phyloP scores from a whole-genome alignment of 2,329 filamentous ascomycete genomes.

The Apiospora saccharicola region DNA sequence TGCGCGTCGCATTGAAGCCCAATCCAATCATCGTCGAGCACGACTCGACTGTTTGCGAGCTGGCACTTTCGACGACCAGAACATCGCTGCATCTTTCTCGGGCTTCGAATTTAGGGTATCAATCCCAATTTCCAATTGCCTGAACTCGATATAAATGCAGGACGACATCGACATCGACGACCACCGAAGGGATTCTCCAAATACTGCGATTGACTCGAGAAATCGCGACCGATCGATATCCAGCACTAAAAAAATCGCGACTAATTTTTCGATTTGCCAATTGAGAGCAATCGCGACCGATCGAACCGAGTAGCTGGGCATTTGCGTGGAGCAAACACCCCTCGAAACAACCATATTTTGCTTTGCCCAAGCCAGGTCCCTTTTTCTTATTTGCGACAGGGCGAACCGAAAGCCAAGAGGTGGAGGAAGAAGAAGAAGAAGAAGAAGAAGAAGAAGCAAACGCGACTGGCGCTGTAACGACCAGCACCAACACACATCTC shows the following conservation, averaged over 20 bases:
- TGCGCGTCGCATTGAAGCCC: conserved; percentile 22
- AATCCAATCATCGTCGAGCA: conserved; percentile 23
- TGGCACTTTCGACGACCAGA: neutral
- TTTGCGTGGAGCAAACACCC: too few relatives aligned
- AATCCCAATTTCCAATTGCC: neutral
- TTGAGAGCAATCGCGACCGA: neutral
- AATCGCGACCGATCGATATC: neutral
- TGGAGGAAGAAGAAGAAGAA: neutral
- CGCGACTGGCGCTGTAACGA: neutral
- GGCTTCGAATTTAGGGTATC: neutral
- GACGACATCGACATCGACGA: neutral
- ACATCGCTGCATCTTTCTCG: neutral
- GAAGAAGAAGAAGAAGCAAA: neutral
- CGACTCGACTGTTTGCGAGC: neutral
- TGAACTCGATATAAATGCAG: conserved; percentile 1
- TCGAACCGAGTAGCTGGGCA: neutral
- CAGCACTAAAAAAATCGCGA: neutral
- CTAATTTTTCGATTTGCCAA: neutral
- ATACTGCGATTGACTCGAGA: neutral
- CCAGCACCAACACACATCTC: neutral
- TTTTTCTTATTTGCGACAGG: neutral
- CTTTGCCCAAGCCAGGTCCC: neutral
- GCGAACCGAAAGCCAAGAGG: neutral
- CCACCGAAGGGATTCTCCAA: neutral
- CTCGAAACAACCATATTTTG: neutral